Base-by-base conservation (phyloP, 2,329 filamentous ascomycete genomes). In the Epichloe sibirici region DNA sequence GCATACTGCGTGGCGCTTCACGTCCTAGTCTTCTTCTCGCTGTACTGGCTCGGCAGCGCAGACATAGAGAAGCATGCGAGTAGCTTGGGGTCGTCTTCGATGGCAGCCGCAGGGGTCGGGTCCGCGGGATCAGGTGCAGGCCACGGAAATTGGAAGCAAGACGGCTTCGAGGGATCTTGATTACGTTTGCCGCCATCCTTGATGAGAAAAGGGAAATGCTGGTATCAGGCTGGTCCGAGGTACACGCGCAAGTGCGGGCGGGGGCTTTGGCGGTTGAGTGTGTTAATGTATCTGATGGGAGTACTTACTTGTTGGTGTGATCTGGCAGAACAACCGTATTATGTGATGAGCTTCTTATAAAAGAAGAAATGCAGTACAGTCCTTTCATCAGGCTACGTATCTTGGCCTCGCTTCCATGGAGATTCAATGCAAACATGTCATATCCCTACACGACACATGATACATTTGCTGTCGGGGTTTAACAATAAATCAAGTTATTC, bases 1-100 rank as follows among this genome's bases (percentile, higher is more conserved):
- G 83, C 81, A 11, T 98, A 98, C 68, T 94, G 91, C 67, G 73
- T 96, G 38, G 88, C 83, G 37, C 75, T 98, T 59, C 93, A 98
- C 71, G 63, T 96, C 45, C 71, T 98, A 47, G 84, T 97, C 2
- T 93, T 98, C 63, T 75, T 85, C 59, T 86, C 89, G 68, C 73
- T 97, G 56, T 97, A 91, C 69, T 90, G 84, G 80, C 82, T 90
- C 63, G 88, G 88, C 54, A 79, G 81, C 3, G 72, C 75, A 34
- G 81, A 88, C 61, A 76, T 82, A 37, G 83, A 83, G 63, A 66
- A 76, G 59, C 79, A 85, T 62, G 76, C 77, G 46, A 77, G 74
- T 59, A 73, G 76, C 57, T 68, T 84, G 50, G 76, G 79, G 47
- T 74, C 76, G 47, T 74, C 76, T 53, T 66, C 69, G 34, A 69